Evolutionary conservation across 257 asterid genomes (phyloP), one percentile per base, ranked within the genome.

Genomic region (Verbascum thapsus): DNA sequence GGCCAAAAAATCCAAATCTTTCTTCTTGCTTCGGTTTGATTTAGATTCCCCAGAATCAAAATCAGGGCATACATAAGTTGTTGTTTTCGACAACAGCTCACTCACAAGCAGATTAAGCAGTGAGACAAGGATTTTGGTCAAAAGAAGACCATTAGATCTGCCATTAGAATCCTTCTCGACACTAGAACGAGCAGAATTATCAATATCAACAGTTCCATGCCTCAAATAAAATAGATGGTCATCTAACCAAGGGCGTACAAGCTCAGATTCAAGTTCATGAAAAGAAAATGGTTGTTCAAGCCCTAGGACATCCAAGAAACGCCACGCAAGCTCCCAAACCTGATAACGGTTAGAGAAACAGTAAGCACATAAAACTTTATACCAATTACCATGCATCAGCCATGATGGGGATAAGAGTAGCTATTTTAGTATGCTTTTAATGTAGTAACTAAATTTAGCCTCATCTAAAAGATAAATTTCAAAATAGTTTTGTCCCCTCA

Each of bases 261-360:
- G 78, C 66, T 87, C 97, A 3, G 78, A 79, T 50, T 85, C 98
- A 53, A 94, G 83, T 58, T 90, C 95, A 63, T 71, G 87, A 64
- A 94, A 87, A 43, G 96, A 70, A 76, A 84, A 78, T 19, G 84
- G 80, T 62, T 67, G 75, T 64, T 78, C 90, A 68, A 90, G 87
- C 72, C 83, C 95, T 63, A 94, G 66, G 47, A 81, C 83, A 66
- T 87, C 95, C 8, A 67, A 66, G 84, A 90, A 94, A 66, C 95
- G 92, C 82, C 84, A 75, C 5, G 76, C 84, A 53, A 82, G 79
- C 76, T 90, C 97, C 97, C 90, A 94, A 72, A 81, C 88, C 99
- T 94, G 78, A 72, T 41, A 61, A 81, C 58, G 58, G 20, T 69
- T 53, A 39, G 32, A 70, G 58, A 63, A 70, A 45, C 30, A 30